Conservation (phyloP, 202 grass and related monocot genomes). For the Thinopyrum obtusiflorum region DNA sequence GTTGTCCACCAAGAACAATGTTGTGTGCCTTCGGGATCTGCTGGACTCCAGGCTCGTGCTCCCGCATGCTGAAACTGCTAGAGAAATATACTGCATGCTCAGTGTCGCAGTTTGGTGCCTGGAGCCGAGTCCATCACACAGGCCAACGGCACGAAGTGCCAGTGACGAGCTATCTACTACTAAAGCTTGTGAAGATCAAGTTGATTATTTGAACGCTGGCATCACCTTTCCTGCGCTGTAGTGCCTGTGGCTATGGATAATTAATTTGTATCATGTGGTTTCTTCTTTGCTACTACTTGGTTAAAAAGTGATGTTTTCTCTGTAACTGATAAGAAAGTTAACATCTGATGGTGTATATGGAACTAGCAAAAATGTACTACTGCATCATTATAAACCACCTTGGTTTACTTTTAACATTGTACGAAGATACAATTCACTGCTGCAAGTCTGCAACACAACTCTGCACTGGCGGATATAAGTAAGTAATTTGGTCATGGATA, state of each 20-base stretch:
- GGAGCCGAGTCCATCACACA: neutral
- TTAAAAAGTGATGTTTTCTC: too few species aligned
- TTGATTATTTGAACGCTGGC: neutral
- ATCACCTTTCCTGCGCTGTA: neutral
- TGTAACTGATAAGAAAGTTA: too few species aligned
- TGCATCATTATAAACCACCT: too few species aligned
- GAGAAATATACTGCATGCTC: neutral
- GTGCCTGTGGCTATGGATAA: neutral
- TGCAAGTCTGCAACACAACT: too few species aligned
- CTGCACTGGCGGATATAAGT: too few species aligned
- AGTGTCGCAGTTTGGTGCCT: neutral
- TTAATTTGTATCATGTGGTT: too few species aligned
- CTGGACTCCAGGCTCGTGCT: neutral
- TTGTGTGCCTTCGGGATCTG: neutral
- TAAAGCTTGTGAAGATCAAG: neutral
- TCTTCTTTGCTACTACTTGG: too few species aligned
- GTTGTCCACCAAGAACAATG: rapidly evolving
- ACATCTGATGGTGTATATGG: too few species aligned
- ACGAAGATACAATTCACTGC: too few species aligned
- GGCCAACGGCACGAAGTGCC: neutral
- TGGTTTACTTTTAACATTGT: too few species aligned
- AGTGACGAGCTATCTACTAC: neutral
- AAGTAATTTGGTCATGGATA: too few species aligned
- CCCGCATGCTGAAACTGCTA: neutral
- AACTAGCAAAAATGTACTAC: too few species aligned